A percentile compares a stretch with the other conserved stretches of the same genome.
Evolutionary conservation across 257 asterid species (phyloP).

Genomic region (Capsicum baccatum): DNA sequence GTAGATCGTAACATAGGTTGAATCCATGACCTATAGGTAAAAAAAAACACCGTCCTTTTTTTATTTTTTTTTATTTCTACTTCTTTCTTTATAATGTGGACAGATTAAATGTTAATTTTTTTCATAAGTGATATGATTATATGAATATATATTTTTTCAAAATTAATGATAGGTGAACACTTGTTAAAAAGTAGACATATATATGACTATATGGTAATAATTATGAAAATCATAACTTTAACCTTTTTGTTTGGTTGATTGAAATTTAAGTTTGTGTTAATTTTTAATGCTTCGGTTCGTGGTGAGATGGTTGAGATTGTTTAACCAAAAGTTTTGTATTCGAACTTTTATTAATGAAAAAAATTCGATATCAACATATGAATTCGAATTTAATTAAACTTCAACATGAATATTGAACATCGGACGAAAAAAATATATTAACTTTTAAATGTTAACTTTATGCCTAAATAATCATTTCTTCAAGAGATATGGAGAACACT

Average conservation of each 20-base stretch:
- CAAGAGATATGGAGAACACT: constrained; percentile 7
- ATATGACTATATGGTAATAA: not conserved
- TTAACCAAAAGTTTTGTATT: no score
- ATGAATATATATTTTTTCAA: not conserved
- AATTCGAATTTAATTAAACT: not conserved
- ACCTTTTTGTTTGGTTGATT: not conserved
- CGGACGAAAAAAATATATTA: no score
- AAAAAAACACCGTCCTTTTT: no score
- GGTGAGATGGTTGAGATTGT: no score
- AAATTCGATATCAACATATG: no score
- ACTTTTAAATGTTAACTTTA: not conserved
- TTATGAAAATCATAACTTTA: not conserved
- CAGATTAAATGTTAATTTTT: not conserved
- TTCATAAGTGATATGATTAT: not conserved
- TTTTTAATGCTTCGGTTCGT: no score
- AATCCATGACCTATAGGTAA: no score
- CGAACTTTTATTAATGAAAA: no score
- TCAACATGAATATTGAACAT: not conserved
- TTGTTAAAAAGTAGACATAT: not conserved
- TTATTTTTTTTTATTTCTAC: not conserved
- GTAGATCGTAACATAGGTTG: no score
- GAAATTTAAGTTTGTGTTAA: not conserved
- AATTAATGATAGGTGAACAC: not conserved
- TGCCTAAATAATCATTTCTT: not conserved
- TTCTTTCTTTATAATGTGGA: not conserved